Evolutionary conservation across 208 protist genomes (phyloP).

Genomic region (Eutreptiella sp.): DNA sequence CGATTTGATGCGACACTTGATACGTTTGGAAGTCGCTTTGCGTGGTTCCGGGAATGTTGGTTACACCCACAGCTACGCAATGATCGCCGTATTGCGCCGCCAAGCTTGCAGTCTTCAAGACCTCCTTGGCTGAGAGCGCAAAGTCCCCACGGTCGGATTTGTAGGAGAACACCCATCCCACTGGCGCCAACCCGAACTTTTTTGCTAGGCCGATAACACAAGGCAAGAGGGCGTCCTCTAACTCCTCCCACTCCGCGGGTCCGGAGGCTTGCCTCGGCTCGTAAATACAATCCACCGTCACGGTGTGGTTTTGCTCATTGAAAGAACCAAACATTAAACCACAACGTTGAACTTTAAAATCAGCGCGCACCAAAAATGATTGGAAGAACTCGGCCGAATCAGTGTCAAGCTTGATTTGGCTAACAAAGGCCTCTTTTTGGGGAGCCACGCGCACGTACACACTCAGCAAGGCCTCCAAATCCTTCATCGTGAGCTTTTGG

Average conservation of each 20-base stretch:
- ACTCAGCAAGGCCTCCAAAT: slow-evolving; percentile 7
- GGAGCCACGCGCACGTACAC: slow-evolving; percentile 9
- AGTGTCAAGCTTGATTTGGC: slow-evolving; percentile 8
- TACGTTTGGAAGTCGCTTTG: slow-evolving; percentile 6
- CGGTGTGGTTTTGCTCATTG: background rate
- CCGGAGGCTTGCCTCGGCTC: slow-evolving; percentile 2
- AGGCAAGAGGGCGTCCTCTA: background rate
- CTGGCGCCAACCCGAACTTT: background rate
- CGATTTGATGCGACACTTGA: slow-evolving; percentile 7
- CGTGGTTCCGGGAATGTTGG: background rate
- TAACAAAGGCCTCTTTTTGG: background rate
- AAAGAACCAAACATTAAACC: slow-evolving; percentile 20
- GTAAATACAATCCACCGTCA: background rate
- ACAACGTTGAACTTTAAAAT: background rate
- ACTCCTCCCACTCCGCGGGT: background rate
- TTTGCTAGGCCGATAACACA: slow-evolving; percentile 5
- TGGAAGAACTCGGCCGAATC: slow-evolving; percentile 8
- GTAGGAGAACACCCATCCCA: slow-evolving; percentile 1
- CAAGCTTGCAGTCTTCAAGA: background rate
- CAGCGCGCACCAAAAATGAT: slow-evolving; percentile 4
- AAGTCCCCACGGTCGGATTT: background rate
- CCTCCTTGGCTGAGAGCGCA: slow-evolving; percentile 1
- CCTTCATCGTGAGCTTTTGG: slow-evolving; percentile 13
- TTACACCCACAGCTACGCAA: background rate
- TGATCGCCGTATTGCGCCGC: slow-evolving; percentile 10